Percentiles rank a stretch among this genome's conserved stretches.
Conservation (phyloP, 2,329 filamentous ascomycete genomes). For the Neopestalotiopsis sp. region DNA sequence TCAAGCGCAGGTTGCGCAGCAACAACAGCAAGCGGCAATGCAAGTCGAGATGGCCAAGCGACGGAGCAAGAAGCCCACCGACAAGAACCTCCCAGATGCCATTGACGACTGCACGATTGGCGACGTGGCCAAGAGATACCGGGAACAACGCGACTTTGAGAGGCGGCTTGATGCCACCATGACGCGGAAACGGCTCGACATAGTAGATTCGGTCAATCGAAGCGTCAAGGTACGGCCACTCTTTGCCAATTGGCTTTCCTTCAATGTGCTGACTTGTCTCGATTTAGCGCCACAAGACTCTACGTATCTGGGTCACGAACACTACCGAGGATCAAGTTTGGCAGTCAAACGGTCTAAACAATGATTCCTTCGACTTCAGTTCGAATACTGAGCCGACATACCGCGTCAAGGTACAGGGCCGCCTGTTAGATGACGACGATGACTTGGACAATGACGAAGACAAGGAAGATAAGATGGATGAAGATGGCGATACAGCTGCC, state of each 20-base stretch:
- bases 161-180: conserved; percentile 88
- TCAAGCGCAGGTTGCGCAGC: conserved; percentile 56
- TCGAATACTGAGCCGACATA: conserved; percentile 80
- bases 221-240: conserved; percentile 64
- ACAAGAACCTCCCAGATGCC: conserved; percentile 92
- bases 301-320: conserved; percentile 95
- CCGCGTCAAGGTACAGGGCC: conserved; percentile 89
- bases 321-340: conserved; percentile 93
- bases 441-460: conserved; percentile 52
- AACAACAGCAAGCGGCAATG: conserved; percentile 56
- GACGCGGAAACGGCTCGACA: conserved; percentile 91
- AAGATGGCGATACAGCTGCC: conserved; percentile 48
- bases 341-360: conserved; percentile 74
- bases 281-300: conserved; percentile 73
- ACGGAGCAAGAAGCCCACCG: conserved; percentile 86
- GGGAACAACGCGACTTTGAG: conserved; percentile 84
- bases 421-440: conserved; percentile 74
- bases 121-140: conserved; percentile 82
- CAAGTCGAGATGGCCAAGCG: conserved; percentile 74
- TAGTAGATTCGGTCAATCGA: conserved; percentile 79
- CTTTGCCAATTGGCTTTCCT: background rate
- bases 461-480: conserved; percentile 62
- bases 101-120: conserved; percentile 83
- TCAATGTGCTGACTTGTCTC: conserved; percentile 19
- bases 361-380: conserved; percentile 82